Evolutionary conservation across 495 filamentous ascomycete genomes (phyloP), one percentile per base, ranked within the genome.

Genomic region (Trichodelitschia bisporula): DNA sequence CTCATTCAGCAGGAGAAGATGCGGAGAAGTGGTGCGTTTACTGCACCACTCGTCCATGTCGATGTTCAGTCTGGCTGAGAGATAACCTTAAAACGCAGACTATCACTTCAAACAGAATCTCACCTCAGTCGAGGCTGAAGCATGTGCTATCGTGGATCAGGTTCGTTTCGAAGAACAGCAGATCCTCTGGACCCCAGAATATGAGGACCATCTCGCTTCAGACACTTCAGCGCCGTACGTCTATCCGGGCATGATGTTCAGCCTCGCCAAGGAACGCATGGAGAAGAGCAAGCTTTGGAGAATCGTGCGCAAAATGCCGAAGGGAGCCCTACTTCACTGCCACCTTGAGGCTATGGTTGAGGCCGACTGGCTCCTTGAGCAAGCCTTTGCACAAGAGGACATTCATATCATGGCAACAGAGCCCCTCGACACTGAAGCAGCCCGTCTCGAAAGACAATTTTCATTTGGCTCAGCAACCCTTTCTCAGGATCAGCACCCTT

Each of bases 311-410:
- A 61, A 53, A 26, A 76, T 97, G 75, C 86, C 86, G 14, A 95
- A 97, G 45, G 86, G 86, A 3, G 68, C 75, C 3, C 59, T 95
- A 5, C 50, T 95, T 31, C 83, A 93, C 51, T 75, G 79, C 4
- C 79, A 93, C 51, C 49, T 86, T 31, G 73, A 86, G 45, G 77
- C 79, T 36, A 84, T 90, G 71, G 73, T 86, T 29, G 77, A 92
- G 42, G 60, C 77, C 27, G 72, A 77, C 36, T 84, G 66, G 49
- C 49, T 91, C 2, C 55, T 90, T 23, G 59, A 67, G 10, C 56
- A 71, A 36, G 65, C 72, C 2, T 57, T 93, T 19, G 55, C 58
- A 3, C 84, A 73, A 0, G 60, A 66, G 0, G 80, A 83, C 0
- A 73, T 95, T 38, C 64, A 72, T 44, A 62, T 95, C 17, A 53